Conservation (phyloP, 805 yeast species). For the Nakazawaea pomicola region DNA sequence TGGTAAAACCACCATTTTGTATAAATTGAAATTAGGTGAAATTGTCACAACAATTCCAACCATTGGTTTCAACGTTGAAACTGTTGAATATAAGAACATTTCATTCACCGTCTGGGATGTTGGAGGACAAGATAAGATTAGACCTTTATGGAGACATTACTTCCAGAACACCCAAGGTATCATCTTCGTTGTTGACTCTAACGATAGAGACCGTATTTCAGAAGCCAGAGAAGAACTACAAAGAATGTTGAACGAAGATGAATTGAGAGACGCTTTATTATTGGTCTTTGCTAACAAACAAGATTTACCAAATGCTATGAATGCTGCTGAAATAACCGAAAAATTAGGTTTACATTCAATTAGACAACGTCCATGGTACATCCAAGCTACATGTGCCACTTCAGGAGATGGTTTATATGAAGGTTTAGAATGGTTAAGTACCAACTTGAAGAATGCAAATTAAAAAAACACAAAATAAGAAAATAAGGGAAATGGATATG, state of each 20-base stretch:
- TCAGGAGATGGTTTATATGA: constrained; percentile 98
- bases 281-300: constrained; percentile 97
- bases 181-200: constrained; percentile 95
- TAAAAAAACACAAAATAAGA: constrained; percentile 10
- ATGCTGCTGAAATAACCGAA: constrained; percentile 97
- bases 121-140: constrained; percentile 99
- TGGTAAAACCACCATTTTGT: constrained; percentile 95
- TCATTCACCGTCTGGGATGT: constrained; percentile 98
- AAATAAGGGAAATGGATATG: not conserved
- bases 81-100: constrained; percentile 95
- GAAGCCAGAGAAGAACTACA: constrained; percentile 98
- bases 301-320: constrained; percentile 98
- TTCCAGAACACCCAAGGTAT: constrained; percentile 99
- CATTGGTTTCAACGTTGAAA: constrained; percentile 95
- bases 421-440: constrained; percentile 95
- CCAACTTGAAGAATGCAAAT: constrained; percentile 73
- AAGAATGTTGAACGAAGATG: constrained; percentile 98
- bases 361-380: constrained; percentile 99
- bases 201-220: constrained; percentile 95
- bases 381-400: constrained; percentile 98
- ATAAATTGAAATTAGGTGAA: constrained; percentile 93
- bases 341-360: constrained; percentile 94
- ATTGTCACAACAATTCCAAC: constrained; percentile 96
- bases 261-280: constrained; percentile 92
- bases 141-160: constrained; percentile 99